phyloP scores from a whole-genome alignment of 139 green algal species.

The Coccomyxa sp. region DNA sequence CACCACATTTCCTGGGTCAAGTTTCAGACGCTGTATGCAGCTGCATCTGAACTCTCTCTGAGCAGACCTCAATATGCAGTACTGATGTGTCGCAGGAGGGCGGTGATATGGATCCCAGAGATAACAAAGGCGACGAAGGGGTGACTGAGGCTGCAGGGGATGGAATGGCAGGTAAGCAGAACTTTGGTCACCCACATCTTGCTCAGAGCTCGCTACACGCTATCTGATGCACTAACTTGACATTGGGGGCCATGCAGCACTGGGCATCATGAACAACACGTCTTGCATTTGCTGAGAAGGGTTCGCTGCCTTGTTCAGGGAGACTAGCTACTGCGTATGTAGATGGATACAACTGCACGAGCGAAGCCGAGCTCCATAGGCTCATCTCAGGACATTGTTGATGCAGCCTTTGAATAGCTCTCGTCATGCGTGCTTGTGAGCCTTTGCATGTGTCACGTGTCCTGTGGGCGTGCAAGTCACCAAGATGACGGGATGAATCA shows the following conservation, averaged over 20 bases:
- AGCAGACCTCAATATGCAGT: too few species aligned
- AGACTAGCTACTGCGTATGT: slow-evolving; percentile 8
- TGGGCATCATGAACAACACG: neutral
- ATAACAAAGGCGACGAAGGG: neutral
- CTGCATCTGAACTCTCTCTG: too few species aligned
- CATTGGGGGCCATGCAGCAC: neutral
- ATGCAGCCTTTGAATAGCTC: neutral
- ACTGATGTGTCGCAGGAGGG: too few species aligned
- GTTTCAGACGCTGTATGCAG: neutral
- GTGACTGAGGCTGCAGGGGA: neutral
- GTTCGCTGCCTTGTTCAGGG: slow-evolving; percentile 1
- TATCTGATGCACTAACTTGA: too few species aligned
- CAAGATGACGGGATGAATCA: neutral
- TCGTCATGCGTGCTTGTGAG: neutral
- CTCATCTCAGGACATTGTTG: slow-evolving; percentile 5
- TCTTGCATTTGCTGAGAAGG: neutral
- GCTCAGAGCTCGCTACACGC: too few species aligned
- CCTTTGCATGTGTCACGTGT: neutral
- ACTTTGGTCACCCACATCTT: too few species aligned
- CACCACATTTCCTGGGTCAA: neutral
- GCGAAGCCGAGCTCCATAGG: slow-evolving; percentile 12
- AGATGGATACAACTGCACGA: slow-evolving; percentile 18
- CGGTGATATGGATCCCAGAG: neutral
- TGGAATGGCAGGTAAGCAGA: neutral
- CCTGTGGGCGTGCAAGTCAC: neutral